Conservation (phyloP, 495 filamentous ascomycete genomes). For the Daldinia vernicosa region DNA sequence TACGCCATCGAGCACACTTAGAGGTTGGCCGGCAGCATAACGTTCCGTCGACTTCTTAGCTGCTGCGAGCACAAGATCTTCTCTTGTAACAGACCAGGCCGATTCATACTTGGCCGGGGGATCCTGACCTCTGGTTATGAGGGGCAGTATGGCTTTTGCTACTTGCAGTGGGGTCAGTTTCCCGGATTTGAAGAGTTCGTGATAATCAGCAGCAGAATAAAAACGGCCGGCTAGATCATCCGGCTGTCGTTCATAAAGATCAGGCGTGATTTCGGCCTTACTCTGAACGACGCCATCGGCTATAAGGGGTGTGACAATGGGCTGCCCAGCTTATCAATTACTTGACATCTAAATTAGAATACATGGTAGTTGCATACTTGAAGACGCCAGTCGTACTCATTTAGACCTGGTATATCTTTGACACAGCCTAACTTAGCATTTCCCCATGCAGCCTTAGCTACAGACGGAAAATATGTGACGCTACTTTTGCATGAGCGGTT, state of each 20-base stretch:
- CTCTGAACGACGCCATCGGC: conserved; percentile 38
- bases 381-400: conserved; percentile 56
- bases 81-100: conserved; percentile 69
- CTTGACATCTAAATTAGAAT: background rate
- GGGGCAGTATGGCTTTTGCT: conserved; percentile 71
- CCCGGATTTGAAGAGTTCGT: conserved; percentile 73
- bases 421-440: conserved; percentile 78
- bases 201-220: conserved; percentile 79
- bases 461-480: conserved; percentile 31
- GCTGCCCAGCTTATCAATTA: conserved; percentile 49
- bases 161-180: conserved; percentile 76
- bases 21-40: conserved; percentile 69
- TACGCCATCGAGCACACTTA: conserved; percentile 81
- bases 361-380: conserved; percentile 20
- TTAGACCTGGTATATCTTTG: conserved; percentile 65
- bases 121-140: conserved; percentile 68
- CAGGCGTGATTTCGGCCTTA: conserved; percentile 47
- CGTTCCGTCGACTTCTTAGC: conserved; percentile 76
- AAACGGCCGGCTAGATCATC: conserved; percentile 59
- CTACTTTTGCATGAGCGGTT: conserved; percentile 35
- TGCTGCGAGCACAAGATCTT: conserved; percentile 68
- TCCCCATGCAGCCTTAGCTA: conserved; percentile 62
- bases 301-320: conserved; percentile 78
- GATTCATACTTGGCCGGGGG: conserved; percentile 67
- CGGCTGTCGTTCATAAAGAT: conserved; percentile 47